These are phyloP conservation scores for Apostasia shenzhenica DNA, from an alignment of 106 monocot species.

Conservation along the genomic window DNA sequence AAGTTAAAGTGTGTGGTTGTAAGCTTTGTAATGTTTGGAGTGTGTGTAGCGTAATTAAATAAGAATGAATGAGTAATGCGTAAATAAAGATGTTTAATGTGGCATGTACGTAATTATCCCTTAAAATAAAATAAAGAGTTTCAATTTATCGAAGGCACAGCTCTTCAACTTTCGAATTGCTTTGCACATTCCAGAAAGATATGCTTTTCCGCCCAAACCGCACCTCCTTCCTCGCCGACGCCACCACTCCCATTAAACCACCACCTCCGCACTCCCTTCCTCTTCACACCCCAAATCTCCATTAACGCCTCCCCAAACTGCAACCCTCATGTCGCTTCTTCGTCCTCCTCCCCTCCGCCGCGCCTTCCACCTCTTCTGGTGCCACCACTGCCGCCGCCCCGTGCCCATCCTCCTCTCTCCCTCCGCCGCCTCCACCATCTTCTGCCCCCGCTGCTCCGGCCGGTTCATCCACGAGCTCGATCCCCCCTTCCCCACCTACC, in stretches of 20 bases:
- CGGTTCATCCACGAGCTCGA: slow-evolving; percentile 54
- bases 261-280: background rate
- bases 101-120: too few relatives aligned
- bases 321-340: background rate
- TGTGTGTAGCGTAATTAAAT: too few relatives aligned
- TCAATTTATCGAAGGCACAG: too few relatives aligned
- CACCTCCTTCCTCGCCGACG: too few relatives aligned
- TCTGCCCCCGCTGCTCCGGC: slow-evolving; percentile 87
- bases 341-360: background rate
- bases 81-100: too few relatives aligned
- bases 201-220: background rate
- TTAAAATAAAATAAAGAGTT: too few relatives aligned
- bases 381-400: slow-evolving; percentile 61
- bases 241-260: too few relatives aligned
- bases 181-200: background rate
- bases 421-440: slow-evolving; percentile 25
- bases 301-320: background rate
- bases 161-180: background rate
- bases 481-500: slow-evolving; percentile 1
- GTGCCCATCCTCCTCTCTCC: slow-evolving; percentile 55
- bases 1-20: too few relatives aligned
- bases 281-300: background rate
- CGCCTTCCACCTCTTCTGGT: slow-evolving; percentile 60
- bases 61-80: too few relatives aligned
- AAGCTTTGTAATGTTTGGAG: too few relatives aligned